Base-by-base conservation (phyloP, 1,139 yeast species). In the Nakaseomyces nivariensis region DNA sequence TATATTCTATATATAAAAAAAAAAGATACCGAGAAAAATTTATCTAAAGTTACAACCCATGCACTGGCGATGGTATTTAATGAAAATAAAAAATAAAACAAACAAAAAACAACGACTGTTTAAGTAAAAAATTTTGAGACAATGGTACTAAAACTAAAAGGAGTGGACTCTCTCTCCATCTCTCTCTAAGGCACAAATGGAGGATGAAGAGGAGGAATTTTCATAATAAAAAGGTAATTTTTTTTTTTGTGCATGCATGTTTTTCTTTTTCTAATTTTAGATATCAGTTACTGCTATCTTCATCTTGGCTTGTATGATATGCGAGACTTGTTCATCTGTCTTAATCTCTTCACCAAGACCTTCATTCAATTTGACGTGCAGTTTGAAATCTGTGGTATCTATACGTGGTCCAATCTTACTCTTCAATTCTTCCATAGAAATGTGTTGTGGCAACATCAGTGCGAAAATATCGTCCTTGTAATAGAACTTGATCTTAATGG, bases 401-500 rank as follows among this genome's bases (percentile, higher is more conserved):
- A 90, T 75, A 51, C 97, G 74, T 51, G 85, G 82, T 48, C 76
- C 72, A 49, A 90, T 77, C 60, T 83, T 79, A 33, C 73, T 71
- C 59, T 79, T 78, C 53, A 92, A 70, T 49, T 83, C 89, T 37
- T 67, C 71, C 51, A 85, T 73, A 4, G 81, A 71, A 47, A 83
- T 78, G 55, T 75, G 76, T 5, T 77, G 68, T 10, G 90, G 85
- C 46, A 92, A 78, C 51, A 87, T 73, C 51, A 92, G 74, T 7
- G 96, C 97, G 72, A 92, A 88, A 29, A 90, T 84, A 65, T 90
- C 97, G 59, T 89, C 96, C 52, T 82, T 82, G 62, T 81, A 86
- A 66, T 85, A 90, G 57, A 92, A 89, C 67, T 92, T 92, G 46
- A 80, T 84, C 71, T 82, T 92, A 57, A 71, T 57, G 1, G 67